Evolutionary conservation across 352 stramenopile genomes (phyloP).

Genomic region (Pythium utonaiense): DNA sequence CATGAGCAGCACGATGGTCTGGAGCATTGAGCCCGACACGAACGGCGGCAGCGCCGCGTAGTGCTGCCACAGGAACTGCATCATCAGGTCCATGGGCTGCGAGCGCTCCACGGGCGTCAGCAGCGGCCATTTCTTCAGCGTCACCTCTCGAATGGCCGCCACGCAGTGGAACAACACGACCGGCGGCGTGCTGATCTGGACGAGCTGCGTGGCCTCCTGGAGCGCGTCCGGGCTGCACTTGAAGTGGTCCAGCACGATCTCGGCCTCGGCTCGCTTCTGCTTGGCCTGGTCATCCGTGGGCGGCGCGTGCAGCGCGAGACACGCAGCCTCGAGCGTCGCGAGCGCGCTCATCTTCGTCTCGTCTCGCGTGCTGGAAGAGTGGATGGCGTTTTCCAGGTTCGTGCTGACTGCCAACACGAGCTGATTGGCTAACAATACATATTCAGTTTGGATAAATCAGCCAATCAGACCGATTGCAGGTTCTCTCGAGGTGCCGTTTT

Average conservation of each 20-base stretch:
- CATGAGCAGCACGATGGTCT: constrained; percentile 72
- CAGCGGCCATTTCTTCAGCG: constrained; percentile 58
- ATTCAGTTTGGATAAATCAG: neutral
- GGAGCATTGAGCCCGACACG: constrained; percentile 56
- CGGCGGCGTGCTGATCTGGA: constrained; percentile 36
- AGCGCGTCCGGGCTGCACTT: constrained; percentile 74
- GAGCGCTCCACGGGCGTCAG: constrained; percentile 45
- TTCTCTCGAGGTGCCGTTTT: neutral
- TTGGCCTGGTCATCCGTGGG: constrained; percentile 44
- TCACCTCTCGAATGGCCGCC: constrained; percentile 70
- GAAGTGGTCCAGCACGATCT: constrained; percentile 70
- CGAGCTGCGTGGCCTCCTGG: constrained; percentile 49
- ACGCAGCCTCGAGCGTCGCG: constrained; percentile 64
- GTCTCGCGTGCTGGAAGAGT: too few relatives aligned
- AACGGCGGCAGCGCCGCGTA: constrained; percentile 49
- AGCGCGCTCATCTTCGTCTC: constrained; percentile 28
- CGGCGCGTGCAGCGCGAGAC: constrained; percentile 63
- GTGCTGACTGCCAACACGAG: neutral
- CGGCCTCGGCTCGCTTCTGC: constrained; percentile 53
- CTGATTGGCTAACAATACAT: constrained; percentile 22
- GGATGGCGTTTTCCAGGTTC: constrained; percentile 11
- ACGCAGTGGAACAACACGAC: constrained; percentile 84
- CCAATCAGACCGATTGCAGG: neutral
- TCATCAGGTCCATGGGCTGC: constrained; percentile 66
- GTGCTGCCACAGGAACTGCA: constrained; percentile 72